These are phyloP conservation scores for Aspergillus pseudotamarii DNA, from an alignment of 2,329 filamentous ascomycete genomes.

Conservation along the genomic window DNA sequence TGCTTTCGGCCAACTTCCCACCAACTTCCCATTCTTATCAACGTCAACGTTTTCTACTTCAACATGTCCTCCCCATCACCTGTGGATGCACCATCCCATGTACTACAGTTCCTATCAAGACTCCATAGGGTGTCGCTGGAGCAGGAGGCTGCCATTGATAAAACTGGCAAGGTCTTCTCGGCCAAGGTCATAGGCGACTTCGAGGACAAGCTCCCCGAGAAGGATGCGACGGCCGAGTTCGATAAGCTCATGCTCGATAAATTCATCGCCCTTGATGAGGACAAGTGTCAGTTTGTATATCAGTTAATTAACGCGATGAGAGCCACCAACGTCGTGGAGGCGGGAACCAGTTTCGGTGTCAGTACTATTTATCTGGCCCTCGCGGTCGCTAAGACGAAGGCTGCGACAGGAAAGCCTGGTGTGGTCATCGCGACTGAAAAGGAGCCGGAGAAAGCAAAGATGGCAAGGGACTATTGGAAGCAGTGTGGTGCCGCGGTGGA, in stretches of 20 bases:
- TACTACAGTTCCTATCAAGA: constrained; percentile 23
- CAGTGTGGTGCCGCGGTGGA: constrained; percentile 53
- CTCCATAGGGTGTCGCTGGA: constrained; percentile 25
- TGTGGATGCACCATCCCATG: constrained; percentile 22
- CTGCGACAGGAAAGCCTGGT: constrained; percentile 34
- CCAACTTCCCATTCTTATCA: too few relatives aligned
- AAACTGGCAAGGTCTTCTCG: constrained; percentile 25
- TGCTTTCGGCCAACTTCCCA: too few relatives aligned
- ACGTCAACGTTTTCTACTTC: not conserved
- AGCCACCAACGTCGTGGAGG: constrained; percentile 59
- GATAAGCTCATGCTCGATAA: constrained; percentile 48
- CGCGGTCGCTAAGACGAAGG: constrained; percentile 55
- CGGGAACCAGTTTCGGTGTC: constrained; percentile 64
- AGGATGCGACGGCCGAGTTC: constrained; percentile 18
- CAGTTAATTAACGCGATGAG: constrained; percentile 54
- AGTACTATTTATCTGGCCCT: constrained; percentile 66
- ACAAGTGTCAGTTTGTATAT: constrained; percentile 62
- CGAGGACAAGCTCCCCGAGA: constrained; percentile 7
- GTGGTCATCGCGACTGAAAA: constrained; percentile 64
- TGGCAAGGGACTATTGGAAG: constrained; percentile 57
- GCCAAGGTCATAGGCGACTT: constrained; percentile 19
- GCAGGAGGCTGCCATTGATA: constrained; percentile 25
- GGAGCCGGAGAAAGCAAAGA: constrained; percentile 56
- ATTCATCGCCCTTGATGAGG: constrained; percentile 62
- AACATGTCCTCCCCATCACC: constrained; percentile 15